phyloP scores from a whole-genome alignment of 176 grass and related monocot species.

The Triticum dicoccoides region DNA sequence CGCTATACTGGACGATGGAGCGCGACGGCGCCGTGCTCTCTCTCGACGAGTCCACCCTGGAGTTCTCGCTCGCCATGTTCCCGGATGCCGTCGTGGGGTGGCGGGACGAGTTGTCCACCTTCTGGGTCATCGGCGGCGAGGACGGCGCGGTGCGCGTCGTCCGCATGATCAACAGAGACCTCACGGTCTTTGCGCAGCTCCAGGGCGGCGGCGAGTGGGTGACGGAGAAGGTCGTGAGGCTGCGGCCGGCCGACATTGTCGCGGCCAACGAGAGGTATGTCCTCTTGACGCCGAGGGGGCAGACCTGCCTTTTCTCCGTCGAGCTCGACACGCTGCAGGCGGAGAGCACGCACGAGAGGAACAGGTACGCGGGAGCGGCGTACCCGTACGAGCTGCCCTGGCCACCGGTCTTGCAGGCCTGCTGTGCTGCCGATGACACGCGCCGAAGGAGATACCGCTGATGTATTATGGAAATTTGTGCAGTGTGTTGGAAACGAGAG shows the following conservation, averaged over 20 bases:
- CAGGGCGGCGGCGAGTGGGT: background rate
- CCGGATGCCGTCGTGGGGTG: background rate
- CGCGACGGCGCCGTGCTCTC: conserved; percentile 15
- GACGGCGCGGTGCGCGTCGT: background rate
- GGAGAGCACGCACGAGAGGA: background rate
- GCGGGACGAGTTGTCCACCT: background rate
- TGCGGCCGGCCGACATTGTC: background rate
- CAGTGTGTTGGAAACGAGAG: too few species aligned
- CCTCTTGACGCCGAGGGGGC: conserved; percentile 9
- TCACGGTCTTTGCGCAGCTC: background rate
- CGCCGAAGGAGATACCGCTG: background rate
- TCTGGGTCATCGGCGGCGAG: background rate
- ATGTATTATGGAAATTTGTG: too few species aligned
- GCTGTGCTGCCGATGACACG: background rate
- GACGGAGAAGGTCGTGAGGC: background rate
- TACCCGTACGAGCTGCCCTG: conserved; percentile 12
- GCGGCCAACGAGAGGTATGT: background rate
- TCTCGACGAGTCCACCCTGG: background rate
- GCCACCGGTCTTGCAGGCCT: conserved; percentile 9
- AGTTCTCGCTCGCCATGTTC: conserved; percentile 21
- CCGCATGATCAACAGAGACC: background rate
- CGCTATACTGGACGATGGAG: background rate
- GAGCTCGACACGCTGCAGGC: background rate
- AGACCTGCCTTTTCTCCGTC: conserved; percentile 30
- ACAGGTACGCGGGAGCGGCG: background rate